Evolutionary conservation across 208 protist species (phyloP).

Genomic region (Trypanosomatidae sp.): DNA sequence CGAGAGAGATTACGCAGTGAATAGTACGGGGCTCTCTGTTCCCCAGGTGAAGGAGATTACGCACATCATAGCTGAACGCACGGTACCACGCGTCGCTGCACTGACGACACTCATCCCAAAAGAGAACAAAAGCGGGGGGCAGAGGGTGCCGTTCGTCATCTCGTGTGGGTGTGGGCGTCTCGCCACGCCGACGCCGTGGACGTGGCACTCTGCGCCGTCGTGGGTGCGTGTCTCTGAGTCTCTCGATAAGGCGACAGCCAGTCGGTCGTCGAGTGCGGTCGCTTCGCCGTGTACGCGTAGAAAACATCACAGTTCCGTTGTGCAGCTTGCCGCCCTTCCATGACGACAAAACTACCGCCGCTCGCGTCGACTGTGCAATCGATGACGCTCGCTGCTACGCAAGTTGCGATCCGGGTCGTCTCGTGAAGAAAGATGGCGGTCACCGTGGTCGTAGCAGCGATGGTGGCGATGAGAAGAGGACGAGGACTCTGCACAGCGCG

Average conservation of each 20-base stretch:
- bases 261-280: background rate
- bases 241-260: background rate
- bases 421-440: background rate
- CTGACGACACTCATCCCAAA: no score
- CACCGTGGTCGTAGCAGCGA: background rate
- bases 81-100: no score
- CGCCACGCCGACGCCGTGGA: background rate
- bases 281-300: no score
- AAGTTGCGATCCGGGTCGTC: background rate
- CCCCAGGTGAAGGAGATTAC: background rate
- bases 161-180: background rate
- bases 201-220: background rate
- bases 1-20: background rate
- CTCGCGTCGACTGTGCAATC: background rate
- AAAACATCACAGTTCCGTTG: no score
- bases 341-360: background rate
- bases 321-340: background rate
- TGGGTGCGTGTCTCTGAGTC: background rate
- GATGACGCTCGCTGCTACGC: background rate
- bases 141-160: background rate
- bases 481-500: background rate
- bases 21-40: background rate
- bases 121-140: background rate
- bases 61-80: background rate
- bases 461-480: conserved; percentile 1